These are phyloP conservation scores for Physaria fendleri DNA, from an alignment of 345 rosid species.

Conservation along the genomic window DNA sequence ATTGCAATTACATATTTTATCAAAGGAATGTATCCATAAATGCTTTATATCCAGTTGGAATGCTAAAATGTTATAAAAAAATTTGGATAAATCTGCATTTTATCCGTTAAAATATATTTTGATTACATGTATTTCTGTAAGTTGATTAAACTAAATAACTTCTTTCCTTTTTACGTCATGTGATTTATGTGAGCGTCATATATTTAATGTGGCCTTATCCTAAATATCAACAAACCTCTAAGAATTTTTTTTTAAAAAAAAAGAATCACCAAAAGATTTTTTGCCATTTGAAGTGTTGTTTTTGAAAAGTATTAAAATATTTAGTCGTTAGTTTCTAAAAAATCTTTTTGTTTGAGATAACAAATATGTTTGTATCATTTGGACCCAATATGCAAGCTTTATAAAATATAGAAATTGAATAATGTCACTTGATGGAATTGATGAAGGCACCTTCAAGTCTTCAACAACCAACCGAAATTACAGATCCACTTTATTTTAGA, in stretches of 20 bases:
- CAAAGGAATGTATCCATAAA: neutral
- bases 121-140: too few relatives aligned
- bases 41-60: neutral
- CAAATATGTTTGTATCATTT: neutral
- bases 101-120: constrained; percentile 12
- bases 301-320: too few relatives aligned
- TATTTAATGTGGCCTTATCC: neutral
- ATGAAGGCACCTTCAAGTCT: constrained; percentile 25
- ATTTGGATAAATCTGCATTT: constrained; percentile 1
- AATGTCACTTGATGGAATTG: constrained; percentile 18
- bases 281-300: too few relatives aligned
- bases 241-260: too few relatives aligned
- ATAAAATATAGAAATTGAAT: neutral
- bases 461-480: constrained; percentile 23
- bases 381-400: neutral
- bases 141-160: neutral
- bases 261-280: too few relatives aligned
- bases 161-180: neutral
- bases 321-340: too few relatives aligned
- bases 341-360: neutral
- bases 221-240: too few relatives aligned
- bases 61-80: neutral
- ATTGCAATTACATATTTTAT: neutral
- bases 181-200: constrained; percentile 11
- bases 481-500: neutral